Percentiles rank a stretch among this genome's conserved stretches.
Evolutionary conservation across 768 basidiomycete species (phyloP).

Genomic region (Suillus paluster): DNA sequence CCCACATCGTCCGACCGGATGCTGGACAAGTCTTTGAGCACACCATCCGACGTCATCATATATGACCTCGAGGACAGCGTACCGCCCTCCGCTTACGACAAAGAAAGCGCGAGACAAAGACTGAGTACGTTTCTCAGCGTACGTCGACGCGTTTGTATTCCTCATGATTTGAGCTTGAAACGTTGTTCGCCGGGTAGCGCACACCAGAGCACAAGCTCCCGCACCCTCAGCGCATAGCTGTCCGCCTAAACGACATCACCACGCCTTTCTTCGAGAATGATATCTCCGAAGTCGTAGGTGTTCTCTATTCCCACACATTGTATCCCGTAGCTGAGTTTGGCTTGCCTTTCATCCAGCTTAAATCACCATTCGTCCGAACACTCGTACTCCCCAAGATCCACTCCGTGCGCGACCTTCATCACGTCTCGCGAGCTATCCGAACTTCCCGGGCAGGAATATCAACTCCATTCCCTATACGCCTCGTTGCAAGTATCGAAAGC

Average conservation of each 20-base stretch:
- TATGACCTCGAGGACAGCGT: slow-evolving; percentile 93
- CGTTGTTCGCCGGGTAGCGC: slow-evolving; percentile 23
- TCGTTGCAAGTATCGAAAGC: slow-evolving; percentile 88
- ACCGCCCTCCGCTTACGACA: slow-evolving; percentile 59
- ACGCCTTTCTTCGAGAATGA: slow-evolving; percentile 73
- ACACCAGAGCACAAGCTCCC: slow-evolving; percentile 41
- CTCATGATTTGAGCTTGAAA: slow-evolving; percentile 6
- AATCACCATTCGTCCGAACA: slow-evolving; percentile 53
- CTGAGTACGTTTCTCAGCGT: slow-evolving; percentile 62
- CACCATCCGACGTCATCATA: slow-evolving; percentile 73
- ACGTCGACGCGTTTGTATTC: slow-evolving; percentile 22
- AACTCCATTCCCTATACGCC: slow-evolving; percentile 45
- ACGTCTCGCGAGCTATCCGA: slow-evolving; percentile 50
- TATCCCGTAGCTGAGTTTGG: background rate
- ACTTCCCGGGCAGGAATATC: slow-evolving; percentile 28
- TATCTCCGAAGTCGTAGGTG: slow-evolving; percentile 58
- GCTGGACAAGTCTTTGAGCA: slow-evolving; percentile 75
- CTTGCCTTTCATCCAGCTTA: slow-evolving; percentile 40
- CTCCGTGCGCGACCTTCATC: slow-evolving; percentile 64
- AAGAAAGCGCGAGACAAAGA: slow-evolving; percentile 59
- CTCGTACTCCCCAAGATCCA: slow-evolving; percentile 89
- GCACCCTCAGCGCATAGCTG: slow-evolving; percentile 58
- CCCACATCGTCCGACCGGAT: slow-evolving; percentile 81
- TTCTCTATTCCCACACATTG: slow-evolving; percentile 4
- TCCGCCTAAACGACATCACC: slow-evolving; percentile 69